These are phyloP conservation scores for Botryotinia narcissicola DNA, from an alignment of 2,329 filamentous ascomycete species.

Conservation along the genomic window DNA sequence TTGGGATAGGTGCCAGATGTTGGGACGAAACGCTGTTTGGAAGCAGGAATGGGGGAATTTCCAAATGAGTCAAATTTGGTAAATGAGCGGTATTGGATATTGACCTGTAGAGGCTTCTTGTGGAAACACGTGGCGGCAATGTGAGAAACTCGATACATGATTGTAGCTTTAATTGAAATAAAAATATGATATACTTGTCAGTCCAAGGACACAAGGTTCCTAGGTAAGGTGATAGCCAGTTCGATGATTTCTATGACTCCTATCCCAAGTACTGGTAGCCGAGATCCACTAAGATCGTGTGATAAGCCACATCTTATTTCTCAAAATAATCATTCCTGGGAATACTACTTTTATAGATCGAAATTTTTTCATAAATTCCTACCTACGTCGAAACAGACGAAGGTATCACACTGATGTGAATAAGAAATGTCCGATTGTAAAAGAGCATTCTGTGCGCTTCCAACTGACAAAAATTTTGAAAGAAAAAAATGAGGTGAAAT, in stretches of 20 bases:
- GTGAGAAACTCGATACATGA: not conserved
- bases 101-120: not conserved
- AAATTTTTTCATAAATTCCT: not conserved
- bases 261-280: not conserved
- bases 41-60: conserved; percentile 55
- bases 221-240: not conserved
- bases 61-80: conserved; percentile 19
- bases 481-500: not conserved
- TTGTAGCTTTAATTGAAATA: not conserved
- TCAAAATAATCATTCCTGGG: not conserved
- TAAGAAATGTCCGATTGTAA: not conserved
- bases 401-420: not conserved
- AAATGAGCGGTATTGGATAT: not conserved
- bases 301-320: not conserved
- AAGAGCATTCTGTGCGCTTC: not conserved
- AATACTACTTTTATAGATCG: not conserved
- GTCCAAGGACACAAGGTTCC: not conserved
- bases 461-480: not conserved
- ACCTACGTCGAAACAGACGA: not conserved
- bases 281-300: not conserved
- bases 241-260: not conserved
- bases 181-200: not conserved
- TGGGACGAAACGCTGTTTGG: conserved; percentile 85
- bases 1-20: conserved; percentile 57
- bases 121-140: not conserved